Base-by-base conservation (phyloP, 2,329 filamentous ascomycete genomes). In the Venturia asperata region DNA sequence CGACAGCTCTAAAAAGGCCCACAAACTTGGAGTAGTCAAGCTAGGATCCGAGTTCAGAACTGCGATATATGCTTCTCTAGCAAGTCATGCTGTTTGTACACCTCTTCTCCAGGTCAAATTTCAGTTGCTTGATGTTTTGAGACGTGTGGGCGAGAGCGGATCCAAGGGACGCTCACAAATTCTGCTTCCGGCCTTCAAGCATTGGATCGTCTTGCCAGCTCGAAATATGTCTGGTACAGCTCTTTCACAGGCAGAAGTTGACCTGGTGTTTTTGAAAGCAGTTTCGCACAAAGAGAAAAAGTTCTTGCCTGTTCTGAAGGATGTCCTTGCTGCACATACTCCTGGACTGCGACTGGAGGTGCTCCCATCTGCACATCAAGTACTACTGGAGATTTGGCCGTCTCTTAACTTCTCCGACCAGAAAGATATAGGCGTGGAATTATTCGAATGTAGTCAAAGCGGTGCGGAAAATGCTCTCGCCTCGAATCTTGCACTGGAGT, bases 371-470 rank as follows among this genome's bases (percentile, higher is more conserved):
- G 83, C 87, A 30, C 93, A 95, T 72, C 78, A 81, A 52, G 86
- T 88, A 45, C 79, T 96, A 27, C 82, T 83, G 66, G 81, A 84
- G 66, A 83, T 93, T 67, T 97, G 92, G 91, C 74, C 84, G 3
- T 82, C 80, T 0, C 83, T 92, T 78, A 91, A 89, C 72, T 79
- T 82, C 6, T 83, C 87, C 15, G 77, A 82, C 24, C 86, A 84
- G 70, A 79, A 82, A 21, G 77, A 82, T 11, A 80, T 86, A 24
- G 87, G 87, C 6, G 80, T 85, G 67, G 81, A 81, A 67, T 79
- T 92, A 71, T 78, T 92, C 15, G 81, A 64, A 61, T 45, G 60
- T 17, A 30, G 37, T 39, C 60, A 45, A 42, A 42, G 60, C 27
- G 42, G 39, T 21, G 13, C 37, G 17, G 39, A 45, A n/a, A 42